Conservation (phyloP, 306 rosid species). For the Inga leiocalycina region DNA sequence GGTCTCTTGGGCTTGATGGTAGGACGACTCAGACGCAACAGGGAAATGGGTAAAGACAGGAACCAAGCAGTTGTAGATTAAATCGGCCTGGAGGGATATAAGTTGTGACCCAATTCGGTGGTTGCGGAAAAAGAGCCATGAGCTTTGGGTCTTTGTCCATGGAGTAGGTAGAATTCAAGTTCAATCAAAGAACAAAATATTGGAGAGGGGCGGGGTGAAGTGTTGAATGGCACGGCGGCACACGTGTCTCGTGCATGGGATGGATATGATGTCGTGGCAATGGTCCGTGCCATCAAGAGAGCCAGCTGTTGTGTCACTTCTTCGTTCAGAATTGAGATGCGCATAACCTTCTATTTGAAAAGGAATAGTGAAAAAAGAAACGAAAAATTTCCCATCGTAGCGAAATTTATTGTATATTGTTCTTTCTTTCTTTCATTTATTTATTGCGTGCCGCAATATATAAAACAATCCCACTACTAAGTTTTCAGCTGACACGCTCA, state of each 20-base stretch:
- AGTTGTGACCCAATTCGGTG: constrained; percentile 47
- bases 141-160: constrained; percentile 37
- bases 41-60: constrained; percentile 45
- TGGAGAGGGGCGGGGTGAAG: background rate
- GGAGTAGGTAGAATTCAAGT: background rate
- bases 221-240: constrained; percentile 30
- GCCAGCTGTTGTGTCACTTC: background rate
- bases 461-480: too few relatives aligned
- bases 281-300: constrained; percentile 23
- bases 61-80: constrained; percentile 49
- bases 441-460: too few relatives aligned
- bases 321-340: too few relatives aligned
- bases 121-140: constrained; percentile 34
- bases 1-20: constrained; percentile 46
- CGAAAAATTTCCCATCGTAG: too few relatives aligned
- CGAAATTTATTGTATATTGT: too few relatives aligned
- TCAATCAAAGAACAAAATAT: background rate
- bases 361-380: too few relatives aligned
- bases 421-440: too few relatives aligned
- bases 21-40: constrained; percentile 45
- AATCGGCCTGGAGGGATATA: constrained; percentile 46
- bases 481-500: too few relatives aligned
- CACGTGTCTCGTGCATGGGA: constrained; percentile 54
- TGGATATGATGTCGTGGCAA: constrained; percentile 39
- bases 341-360: too few relatives aligned